Conservation (phyloP, 2,329 filamentous ascomycete genomes). For the Ascochyta viciae-villosae region DNA sequence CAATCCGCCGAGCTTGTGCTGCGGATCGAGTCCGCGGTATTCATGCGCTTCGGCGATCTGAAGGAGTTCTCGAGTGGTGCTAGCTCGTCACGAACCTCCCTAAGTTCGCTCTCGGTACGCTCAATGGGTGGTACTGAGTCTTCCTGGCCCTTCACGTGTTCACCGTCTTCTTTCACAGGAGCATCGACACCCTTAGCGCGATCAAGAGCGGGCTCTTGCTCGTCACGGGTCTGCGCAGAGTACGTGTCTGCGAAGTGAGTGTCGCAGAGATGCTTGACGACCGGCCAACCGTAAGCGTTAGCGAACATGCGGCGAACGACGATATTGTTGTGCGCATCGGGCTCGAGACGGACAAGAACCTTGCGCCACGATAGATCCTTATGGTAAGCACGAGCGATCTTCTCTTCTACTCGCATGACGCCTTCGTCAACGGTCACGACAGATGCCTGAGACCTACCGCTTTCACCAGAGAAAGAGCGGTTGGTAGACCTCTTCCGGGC, state of each 20-base stretch:
- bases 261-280: conserved; percentile 92
- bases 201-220: conserved; percentile 71
- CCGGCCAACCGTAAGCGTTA: conserved; percentile 97
- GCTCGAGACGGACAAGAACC: conserved; percentile 91
- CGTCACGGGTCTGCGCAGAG: conserved; percentile 69
- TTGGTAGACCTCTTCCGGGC: conserved; percentile 48
- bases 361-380: conserved; percentile 93
- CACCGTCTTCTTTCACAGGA: conserved; percentile 67
- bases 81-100: conserved; percentile 56
- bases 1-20: conserved; percentile 54
- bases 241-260: conserved; percentile 87
- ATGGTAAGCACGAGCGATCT: conserved; percentile 96
- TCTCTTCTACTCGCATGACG: conserved; percentile 92
- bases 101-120: conserved; percentile 56
- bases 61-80: conserved; percentile 40
- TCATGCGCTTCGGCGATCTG: conserved; percentile 28
- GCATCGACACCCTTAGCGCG: conserved; percentile 68
- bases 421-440: conserved; percentile 55
- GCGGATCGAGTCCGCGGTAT: conserved; percentile 36
- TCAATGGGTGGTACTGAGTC: conserved; percentile 45
- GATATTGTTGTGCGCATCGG: conserved; percentile 98
- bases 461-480: conserved; percentile 50
- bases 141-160: conserved; percentile 65
- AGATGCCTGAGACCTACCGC: conserved; percentile 33
- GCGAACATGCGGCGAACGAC: conserved; percentile 95